phyloP scores from a whole-genome alignment of 805 yeast genomes.

The Blastobotrys robertii region DNA sequence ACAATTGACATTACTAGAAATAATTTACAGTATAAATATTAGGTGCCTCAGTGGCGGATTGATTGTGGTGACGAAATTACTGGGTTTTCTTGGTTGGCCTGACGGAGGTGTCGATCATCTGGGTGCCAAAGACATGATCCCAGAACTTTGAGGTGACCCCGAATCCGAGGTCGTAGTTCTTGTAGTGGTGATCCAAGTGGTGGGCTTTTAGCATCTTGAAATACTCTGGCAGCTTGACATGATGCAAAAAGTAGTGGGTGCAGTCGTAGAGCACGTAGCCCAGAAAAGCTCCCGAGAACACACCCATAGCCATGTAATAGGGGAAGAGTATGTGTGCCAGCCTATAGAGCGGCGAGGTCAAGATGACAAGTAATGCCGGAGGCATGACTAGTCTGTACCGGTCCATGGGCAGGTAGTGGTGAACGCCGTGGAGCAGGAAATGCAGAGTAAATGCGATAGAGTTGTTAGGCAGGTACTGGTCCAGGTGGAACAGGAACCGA shows the following conservation, averaged over 20 bases:
- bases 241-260: constrained; percentile 92
- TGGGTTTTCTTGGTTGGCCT: constrained; percentile 1
- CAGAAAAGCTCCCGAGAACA: constrained; percentile 90
- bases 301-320: constrained; percentile 75
- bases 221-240: constrained; percentile 66
- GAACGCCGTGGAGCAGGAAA: constrained; percentile 90
- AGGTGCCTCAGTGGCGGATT: neutral
- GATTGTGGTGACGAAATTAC: neutral
- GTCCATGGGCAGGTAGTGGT: constrained; percentile 98
- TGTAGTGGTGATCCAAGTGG: constrained; percentile 96
- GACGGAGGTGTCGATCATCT: constrained; percentile 34
- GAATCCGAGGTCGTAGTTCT: constrained; percentile 91
- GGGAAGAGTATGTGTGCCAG: constrained; percentile 72
- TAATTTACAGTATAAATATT: neutral
- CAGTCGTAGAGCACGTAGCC: constrained; percentile 90
- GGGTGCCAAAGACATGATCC: constrained; percentile 87
- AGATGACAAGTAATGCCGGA: constrained; percentile 66
- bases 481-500: constrained; percentile 89
- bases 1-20: neutral
- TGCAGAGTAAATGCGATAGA: constrained; percentile 68
- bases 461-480: constrained; percentile 74
- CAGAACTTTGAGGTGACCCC: constrained; percentile 93
- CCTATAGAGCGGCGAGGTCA: constrained; percentile 73
- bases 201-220: constrained; percentile 75
- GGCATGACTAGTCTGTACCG: constrained; percentile 89